Evolutionary conservation across 2,329 filamentous ascomycete species (phyloP).

Genomic region (Sporothrix pseudoabietina): DNA sequence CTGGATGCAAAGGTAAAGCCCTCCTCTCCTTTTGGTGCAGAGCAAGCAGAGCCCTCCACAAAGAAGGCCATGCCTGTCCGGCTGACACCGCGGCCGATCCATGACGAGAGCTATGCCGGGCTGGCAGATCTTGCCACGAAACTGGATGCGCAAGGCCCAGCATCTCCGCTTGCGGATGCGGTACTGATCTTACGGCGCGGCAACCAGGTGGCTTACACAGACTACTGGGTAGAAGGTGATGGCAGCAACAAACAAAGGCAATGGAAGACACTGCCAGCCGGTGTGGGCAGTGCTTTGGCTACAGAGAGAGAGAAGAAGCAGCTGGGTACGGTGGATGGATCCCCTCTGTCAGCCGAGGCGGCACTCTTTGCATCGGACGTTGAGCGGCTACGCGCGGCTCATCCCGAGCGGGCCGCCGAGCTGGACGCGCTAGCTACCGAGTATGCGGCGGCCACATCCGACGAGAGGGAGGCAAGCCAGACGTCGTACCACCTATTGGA

Average conservation of each 20-base stretch:
- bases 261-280: conserved; percentile 19
- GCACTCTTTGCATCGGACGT: conserved; percentile 40
- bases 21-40: neutral
- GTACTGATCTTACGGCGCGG: conserved; percentile 47
- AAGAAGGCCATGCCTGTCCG: conserved; percentile 42
- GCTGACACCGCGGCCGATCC: conserved; percentile 49
- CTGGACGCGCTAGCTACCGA: conserved; percentile 28
- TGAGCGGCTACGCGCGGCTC: conserved; percentile 26
- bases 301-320: conserved; percentile 32
- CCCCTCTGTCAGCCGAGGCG: conserved; percentile 29
- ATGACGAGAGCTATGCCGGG: conserved; percentile 50
- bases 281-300: conserved; percentile 30
- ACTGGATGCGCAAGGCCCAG: conserved; percentile 41
- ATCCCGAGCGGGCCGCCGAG: conserved; percentile 31
- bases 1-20: conserved; percentile 38
- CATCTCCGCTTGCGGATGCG: conserved; percentile 37
- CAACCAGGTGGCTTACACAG: conserved; percentile 42
- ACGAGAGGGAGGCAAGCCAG: neutral
- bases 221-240: conserved; percentile 6
- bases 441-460: neutral
- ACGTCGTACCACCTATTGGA: conserved; percentile 8
- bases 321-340: neutral
- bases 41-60: neutral
- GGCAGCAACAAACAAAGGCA: neutral
- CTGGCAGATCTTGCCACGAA: conserved; percentile 44